Conservation (phyloP, 371 early-diverging fungal genomes). For the Blastocladiella emersonii region DNA sequence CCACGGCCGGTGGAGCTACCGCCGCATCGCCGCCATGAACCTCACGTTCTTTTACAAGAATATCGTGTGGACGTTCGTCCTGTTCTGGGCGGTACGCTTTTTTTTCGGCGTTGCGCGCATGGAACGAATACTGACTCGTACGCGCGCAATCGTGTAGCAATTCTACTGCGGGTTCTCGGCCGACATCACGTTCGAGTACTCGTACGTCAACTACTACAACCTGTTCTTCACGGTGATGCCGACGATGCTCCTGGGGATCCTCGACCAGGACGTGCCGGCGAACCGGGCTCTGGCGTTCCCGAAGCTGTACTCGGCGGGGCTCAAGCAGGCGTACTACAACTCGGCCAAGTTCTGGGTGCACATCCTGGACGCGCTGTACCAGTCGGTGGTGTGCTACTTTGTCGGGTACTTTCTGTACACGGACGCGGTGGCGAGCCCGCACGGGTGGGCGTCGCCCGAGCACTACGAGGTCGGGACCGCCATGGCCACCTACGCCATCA, state of each 20-base stretch:
- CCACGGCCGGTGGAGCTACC: slow-evolving; percentile 81
- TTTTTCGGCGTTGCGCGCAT: too few relatives aligned
- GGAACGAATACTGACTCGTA: too few relatives aligned
- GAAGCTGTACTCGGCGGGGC: slow-evolving; percentile 46
- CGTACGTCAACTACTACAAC: slow-evolving; percentile 58
- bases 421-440: background rate
- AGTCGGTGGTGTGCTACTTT: slow-evolving; percentile 50
- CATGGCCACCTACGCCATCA: slow-evolving; percentile 3
- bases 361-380: slow-evolving; percentile 53
- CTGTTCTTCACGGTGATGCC: slow-evolving; percentile 57
- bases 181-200: slow-evolving; percentile 73
- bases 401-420: slow-evolving; percentile 36
- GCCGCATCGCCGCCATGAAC: slow-evolving; percentile 75
- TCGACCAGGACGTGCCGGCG: slow-evolving; percentile 39
- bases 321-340: slow-evolving; percentile 40
- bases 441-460: background rate
- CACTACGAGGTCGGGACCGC: slow-evolving; percentile 5
- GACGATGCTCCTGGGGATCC: slow-evolving; percentile 39
- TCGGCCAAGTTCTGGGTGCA: slow-evolving; percentile 43
- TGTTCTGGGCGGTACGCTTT: too few relatives aligned
- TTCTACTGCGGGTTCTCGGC: slow-evolving; percentile 70
- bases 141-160: too few relatives aligned
- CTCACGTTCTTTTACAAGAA: slow-evolving; percentile 84
- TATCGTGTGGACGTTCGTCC: slow-evolving; percentile 67
- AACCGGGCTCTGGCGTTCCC: slow-evolving; percentile 45